Evolutionary conservation across 169 alveolate species (phyloP), one percentile per base, ranked within the genome.

Genomic region (Cryptosporidium ubiquitum): DNA sequence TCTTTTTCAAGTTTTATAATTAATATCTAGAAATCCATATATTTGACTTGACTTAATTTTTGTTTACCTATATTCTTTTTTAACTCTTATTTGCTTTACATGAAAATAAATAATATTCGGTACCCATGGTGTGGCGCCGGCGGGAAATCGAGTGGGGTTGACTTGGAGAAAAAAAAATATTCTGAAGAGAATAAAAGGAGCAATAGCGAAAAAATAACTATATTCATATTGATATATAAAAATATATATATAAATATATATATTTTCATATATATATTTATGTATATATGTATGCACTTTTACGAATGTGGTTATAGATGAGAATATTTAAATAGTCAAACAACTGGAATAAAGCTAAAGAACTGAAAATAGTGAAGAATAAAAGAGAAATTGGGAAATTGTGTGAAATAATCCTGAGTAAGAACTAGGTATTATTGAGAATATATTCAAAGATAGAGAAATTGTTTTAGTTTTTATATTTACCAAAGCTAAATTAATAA

Each of bases 101-200:
- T 47, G 16, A 47, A 47, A 47, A 3, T 14, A 47, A 14, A 14
- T 64, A 6, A 35, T 16, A 29, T 64, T 20, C 49, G 71, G 71
- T 64, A 64, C 71, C 49, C 5, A 12, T 5, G 26, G 0, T 64
- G 71, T 64, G 71, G 71, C 71, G 71, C 71, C 71, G 52, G 71
- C 71, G 71, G 70, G 42, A 3, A 33, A 35, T 3, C 29, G 18
- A 49, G 71, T 64, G 71, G 71, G 71, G 71, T 64, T 26, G 66
- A 1, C 66, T 23, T 55, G 37, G 66, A 7, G 52, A 12, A 42
- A 42, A 55, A 6, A 55, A 55, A 55, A 26, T n/a, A 55, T 23
- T 55, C 0, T n/a, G 2, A n/a, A 23, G 18, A n/a, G 39, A 55
- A 7, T 26, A 20, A 26, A 23, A 5, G 35, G 35, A 55, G n/a